Evolutionary conservation across 495 filamentous ascomycete species (phyloP).

Genomic region (Penicillium robsamsonii): DNA sequence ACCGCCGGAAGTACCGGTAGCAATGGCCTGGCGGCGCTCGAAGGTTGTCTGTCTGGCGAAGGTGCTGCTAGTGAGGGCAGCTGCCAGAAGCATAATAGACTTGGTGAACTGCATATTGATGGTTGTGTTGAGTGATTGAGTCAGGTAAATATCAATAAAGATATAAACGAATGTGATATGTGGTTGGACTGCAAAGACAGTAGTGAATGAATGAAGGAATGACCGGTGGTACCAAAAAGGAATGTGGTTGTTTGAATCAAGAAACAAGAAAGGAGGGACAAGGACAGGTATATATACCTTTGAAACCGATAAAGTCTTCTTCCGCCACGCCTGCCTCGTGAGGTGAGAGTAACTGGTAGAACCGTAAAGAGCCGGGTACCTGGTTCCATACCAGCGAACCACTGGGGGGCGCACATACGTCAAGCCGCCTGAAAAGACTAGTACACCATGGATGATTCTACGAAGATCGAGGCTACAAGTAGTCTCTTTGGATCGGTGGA

Average conservation of each 20-base stretch:
- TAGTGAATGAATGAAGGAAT: constrained; percentile 28
- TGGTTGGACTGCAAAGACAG: constrained; percentile 5
- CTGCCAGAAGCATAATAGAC: constrained; percentile 40
- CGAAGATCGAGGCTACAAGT: constrained; percentile 22
- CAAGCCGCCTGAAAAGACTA: constrained; percentile 10
- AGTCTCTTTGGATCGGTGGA: constrained; percentile 12
- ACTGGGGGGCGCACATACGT: constrained; percentile 13
- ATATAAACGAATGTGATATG: constrained; percentile 10
- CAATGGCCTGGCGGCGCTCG: constrained; percentile 26
- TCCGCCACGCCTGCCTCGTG: constrained; percentile 19
- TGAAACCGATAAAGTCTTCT: constrained; percentile 9
- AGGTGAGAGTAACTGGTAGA: constrained; percentile 5
- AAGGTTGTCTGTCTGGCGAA: constrained; percentile 25
- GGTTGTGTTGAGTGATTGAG: constrained; percentile 3
- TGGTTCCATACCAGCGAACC: constrained; percentile 16
- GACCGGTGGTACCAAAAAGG: constrained; percentile 17
- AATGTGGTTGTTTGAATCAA: constrained; percentile 23
- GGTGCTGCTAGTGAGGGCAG: constrained; percentile 27
- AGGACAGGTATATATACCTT: constrained; percentile 23
- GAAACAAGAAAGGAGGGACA: background rate
- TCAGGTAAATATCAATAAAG: constrained; percentile 7
- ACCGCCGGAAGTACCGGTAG: constrained; percentile 12
- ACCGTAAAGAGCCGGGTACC: constrained; percentile 23
- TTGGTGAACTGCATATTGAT: constrained; percentile 37
- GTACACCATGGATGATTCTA: constrained; percentile 14